Percentiles rank a stretch among this genome's conserved stretches.
Conservation (phyloP, 805 yeast species). For the Kuraishia borneana region DNA sequence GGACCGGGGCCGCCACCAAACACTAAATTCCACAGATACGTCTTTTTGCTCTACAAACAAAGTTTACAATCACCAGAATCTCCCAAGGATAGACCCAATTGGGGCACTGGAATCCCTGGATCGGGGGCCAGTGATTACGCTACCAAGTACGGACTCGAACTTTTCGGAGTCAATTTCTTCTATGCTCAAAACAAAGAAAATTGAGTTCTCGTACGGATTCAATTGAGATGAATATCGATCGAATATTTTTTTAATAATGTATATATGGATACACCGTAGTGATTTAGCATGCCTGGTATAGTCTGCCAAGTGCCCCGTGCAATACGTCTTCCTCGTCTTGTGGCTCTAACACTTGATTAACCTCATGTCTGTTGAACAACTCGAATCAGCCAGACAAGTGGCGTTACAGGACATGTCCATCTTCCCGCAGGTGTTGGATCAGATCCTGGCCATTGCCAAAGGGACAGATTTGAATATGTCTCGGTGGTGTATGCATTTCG, state of each 20-base stretch:
- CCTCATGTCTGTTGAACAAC: slow-evolving; percentile 1
- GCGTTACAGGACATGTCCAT: slow-evolving; percentile 6
- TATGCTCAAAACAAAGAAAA: slow-evolving; percentile 51
- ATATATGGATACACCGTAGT: too few relatives aligned
- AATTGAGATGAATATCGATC: too few relatives aligned
- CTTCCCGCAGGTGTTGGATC: slow-evolving; percentile 6
- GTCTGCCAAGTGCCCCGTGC: too few relatives aligned
- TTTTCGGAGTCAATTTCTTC: slow-evolving; percentile 75
- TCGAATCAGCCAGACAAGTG: slow-evolving; percentile 5
- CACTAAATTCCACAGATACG: slow-evolving; percentile 83
- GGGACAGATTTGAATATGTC: not conserved
- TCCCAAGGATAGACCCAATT: slow-evolving; percentile 49
- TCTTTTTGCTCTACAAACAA: slow-evolving; percentile 64
- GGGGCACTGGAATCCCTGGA: slow-evolving; percentile 84
- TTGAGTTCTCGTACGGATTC: too few relatives aligned
- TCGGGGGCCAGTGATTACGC: slow-evolving; percentile 74
- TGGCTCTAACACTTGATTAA: too few relatives aligned
- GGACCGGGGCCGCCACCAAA: slow-evolving; percentile 90
- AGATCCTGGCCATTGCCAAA: slow-evolving; percentile 1
- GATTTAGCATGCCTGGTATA: too few relatives aligned
- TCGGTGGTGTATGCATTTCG: slow-evolving; percentile 2
- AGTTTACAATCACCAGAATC: slow-evolving; percentile 28
- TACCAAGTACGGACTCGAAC: slow-evolving; percentile 43
- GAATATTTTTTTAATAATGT: slow-evolving; percentile 1
- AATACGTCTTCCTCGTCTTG: too few relatives aligned